Evolutionary conservation across 345 rosid genomes (phyloP).

Genomic region (Carallia pectinifolia): DNA sequence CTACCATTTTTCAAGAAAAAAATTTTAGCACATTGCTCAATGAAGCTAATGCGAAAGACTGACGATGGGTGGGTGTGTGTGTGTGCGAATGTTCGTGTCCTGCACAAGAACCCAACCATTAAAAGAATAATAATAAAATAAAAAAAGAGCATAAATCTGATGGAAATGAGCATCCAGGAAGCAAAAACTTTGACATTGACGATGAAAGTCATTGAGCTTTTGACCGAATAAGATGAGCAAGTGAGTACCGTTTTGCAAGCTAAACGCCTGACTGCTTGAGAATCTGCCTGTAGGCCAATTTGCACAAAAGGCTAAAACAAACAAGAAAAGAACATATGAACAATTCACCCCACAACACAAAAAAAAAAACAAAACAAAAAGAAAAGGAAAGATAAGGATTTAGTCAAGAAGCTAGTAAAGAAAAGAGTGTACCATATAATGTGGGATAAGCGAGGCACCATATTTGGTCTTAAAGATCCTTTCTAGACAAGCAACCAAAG

Average conservation of each 20-base stretch:
- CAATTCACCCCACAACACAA: background rate
- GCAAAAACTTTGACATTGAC: background rate
- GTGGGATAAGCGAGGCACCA: constrained; percentile 77
- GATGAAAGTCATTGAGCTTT: background rate
- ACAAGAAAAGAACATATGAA: background rate
- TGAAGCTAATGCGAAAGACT: no score
- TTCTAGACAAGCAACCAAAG: constrained; percentile 68
- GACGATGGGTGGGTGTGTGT: no score
- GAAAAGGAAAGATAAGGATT: background rate
- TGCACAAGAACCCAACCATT: no score
- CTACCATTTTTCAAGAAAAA: no score
- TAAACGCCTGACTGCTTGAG: constrained; percentile 51
- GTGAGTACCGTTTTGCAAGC: constrained; percentile 81
- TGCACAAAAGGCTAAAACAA: constrained; percentile 61
- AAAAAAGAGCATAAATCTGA: background rate
- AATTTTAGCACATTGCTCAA: no score
- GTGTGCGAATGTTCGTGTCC: no score
- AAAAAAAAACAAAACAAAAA: background rate
- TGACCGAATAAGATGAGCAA: no score
- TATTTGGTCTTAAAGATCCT: constrained; percentile 64
- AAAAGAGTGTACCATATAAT: constrained; percentile 54
- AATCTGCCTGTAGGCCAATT: constrained; percentile 66
- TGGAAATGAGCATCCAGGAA: background rate
- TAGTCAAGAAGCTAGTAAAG: background rate
- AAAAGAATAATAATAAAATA: no score